Evolutionary conservation across 1,284 basidiomycete genomes (phyloP).

Genomic region (Cystobasidium slooffiae): DNA sequence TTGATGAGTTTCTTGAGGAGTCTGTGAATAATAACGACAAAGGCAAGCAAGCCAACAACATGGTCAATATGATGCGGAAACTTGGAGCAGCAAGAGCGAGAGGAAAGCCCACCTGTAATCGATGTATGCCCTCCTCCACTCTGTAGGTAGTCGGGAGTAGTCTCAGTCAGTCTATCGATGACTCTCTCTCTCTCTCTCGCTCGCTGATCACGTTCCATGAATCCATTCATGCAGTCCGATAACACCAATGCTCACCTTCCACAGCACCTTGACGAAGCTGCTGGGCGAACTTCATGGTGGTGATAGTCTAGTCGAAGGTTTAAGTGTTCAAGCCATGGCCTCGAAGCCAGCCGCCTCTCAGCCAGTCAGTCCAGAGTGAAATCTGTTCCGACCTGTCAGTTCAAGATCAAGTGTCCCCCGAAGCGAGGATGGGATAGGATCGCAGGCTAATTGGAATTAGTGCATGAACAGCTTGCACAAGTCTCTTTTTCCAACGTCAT

Average conservation of each 20-base stretch:
- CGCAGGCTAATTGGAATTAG: background rate
- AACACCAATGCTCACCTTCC: constrained; percentile 27
- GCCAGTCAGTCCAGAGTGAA: constrained; percentile 3
- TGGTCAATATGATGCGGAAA: background rate
- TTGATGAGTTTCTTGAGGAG: constrained; percentile 58
- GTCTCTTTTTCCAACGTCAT: too few relatives aligned
- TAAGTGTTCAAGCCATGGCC: background rate
- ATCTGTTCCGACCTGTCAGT: constrained; percentile 6
- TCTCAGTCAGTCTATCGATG: background rate
- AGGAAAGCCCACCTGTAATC: constrained; percentile 50
- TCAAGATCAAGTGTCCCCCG: background rate
- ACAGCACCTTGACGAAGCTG: constrained; percentile 41
- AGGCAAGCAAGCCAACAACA: background rate
- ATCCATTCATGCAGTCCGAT: background rate
- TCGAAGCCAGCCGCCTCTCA: background rate
- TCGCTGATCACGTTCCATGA: constrained; percentile 17
- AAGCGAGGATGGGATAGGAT: background rate
- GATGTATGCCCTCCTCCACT: constrained; percentile 56
- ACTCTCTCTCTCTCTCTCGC: too few relatives aligned
- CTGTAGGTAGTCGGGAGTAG: constrained; percentile 27
- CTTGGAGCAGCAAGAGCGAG: background rate
- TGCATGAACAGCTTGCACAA: background rate
- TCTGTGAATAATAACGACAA: constrained; percentile 4
- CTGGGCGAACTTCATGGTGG: constrained; percentile 42
- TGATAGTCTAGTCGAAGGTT: constrained; percentile 1